These are phyloP conservation scores for Amaranthus palmeri DNA, from an alignment of 148 eudicot genomes.

Conservation along the genomic window DNA sequence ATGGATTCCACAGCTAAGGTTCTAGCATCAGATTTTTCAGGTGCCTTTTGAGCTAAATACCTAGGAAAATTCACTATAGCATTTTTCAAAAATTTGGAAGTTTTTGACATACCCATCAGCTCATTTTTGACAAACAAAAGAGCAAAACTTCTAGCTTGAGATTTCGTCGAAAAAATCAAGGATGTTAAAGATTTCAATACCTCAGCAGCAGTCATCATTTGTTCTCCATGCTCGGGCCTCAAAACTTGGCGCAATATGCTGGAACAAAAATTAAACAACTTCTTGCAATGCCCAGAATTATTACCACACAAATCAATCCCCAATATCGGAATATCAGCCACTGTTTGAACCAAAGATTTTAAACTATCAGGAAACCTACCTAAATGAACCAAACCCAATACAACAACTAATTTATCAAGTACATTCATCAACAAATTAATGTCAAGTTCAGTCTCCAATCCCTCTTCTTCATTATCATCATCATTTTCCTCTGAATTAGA, in stretches of 20 bases:
- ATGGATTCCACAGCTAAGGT: slow-evolving; percentile 71
- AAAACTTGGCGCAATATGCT: slow-evolving; percentile 47
- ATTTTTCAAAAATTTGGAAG: slow-evolving; percentile 45
- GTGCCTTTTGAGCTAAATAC: slow-evolving; percentile 67
- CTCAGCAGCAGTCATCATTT: slow-evolving; percentile 52
- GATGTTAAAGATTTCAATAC: slow-evolving; percentile 58
- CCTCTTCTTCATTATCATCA: slow-evolving; percentile 24
- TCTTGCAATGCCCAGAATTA: slow-evolving; percentile 39
- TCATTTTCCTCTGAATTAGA: slow-evolving; percentile 7
- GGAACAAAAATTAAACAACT: slow-evolving; percentile 47
- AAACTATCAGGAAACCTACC: slow-evolving; percentile 83
- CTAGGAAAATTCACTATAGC: slow-evolving; percentile 64
- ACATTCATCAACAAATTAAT: slow-evolving; percentile 43
- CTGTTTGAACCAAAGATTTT: slow-evolving; percentile 67
- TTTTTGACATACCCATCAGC: slow-evolving; percentile 40
- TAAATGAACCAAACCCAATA: slow-evolving; percentile 67
- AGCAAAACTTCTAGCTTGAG: slow-evolving; percentile 53
- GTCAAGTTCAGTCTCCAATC: slow-evolving; percentile 44
- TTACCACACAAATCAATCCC: slow-evolving; percentile 56
- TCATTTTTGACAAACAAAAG: slow-evolving; percentile 54
- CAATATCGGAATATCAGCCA: slow-evolving; percentile 52
- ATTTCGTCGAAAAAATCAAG: slow-evolving; percentile 50
- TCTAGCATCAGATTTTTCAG: slow-evolving; percentile 81
- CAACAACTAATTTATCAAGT: slow-evolving; percentile 59
- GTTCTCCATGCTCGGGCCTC: slow-evolving; percentile 76